Conservation (phyloP, 768 basidiomycete species). For the Amyloporia xantha region DNA sequence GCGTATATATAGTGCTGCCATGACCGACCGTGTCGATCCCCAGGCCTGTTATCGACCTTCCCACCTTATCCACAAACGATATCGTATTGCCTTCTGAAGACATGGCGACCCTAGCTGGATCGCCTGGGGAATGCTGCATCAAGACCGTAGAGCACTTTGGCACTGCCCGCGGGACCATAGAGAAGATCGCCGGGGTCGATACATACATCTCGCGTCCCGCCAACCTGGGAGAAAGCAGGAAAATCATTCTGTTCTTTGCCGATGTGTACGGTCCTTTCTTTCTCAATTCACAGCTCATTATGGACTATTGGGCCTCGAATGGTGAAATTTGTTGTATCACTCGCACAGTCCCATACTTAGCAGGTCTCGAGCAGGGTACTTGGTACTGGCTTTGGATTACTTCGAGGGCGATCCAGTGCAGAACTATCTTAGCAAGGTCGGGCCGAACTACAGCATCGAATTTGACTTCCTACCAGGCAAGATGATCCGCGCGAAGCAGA, state of each 20-base stretch:
- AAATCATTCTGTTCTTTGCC: constrained; percentile 49
- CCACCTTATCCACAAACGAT: no score
- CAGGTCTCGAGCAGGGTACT: constrained; percentile 43
- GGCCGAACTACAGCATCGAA: constrained; percentile 1
- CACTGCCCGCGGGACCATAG: constrained; percentile 35
- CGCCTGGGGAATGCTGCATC: constrained; percentile 44
- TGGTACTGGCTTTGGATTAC: constrained; percentile 55
- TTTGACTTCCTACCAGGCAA: constrained; percentile 2
- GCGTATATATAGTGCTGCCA: no score
- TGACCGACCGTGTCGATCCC: no score
- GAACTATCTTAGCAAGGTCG: constrained; percentile 28
- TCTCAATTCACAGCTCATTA: constrained; percentile 50
- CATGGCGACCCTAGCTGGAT: constrained; percentile 8
- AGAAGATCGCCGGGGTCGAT: constrained; percentile 35
- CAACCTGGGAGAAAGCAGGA: constrained; percentile 18
- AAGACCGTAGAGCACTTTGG: constrained; percentile 47
- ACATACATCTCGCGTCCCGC: constrained; percentile 52
- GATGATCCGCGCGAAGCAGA: constrained; percentile 29
- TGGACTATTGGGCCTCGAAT: constrained; percentile 57
- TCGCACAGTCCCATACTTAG: neutral
- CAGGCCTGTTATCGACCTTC: no score
- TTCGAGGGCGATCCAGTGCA: constrained; percentile 53
- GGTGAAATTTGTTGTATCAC: constrained; percentile 30
- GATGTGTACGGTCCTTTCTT: constrained; percentile 58
- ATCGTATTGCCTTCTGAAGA: no score